Evolutionary conservation across 1,139 yeast species (phyloP).

Genomic region (Ashbya aceris): DNA sequence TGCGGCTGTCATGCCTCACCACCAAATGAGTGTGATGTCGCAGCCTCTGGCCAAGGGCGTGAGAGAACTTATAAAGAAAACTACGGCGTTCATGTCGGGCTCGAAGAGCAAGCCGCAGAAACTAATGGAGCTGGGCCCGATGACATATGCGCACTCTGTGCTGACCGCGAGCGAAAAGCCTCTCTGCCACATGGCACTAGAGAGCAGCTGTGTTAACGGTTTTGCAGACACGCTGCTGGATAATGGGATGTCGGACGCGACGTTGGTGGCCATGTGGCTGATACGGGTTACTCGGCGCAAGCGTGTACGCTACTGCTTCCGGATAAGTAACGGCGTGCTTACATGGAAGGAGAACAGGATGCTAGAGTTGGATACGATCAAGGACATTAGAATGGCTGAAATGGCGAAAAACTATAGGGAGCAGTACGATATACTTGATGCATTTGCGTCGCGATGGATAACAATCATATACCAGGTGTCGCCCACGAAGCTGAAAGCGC

Average conservation of each 20-base stretch:
- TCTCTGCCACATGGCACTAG: too few species aligned
- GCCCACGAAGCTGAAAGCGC: constrained; percentile 43
- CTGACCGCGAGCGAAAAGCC: too few species aligned
- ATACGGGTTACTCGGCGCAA: constrained; percentile 26
- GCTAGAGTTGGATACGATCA: constrained; percentile 61
- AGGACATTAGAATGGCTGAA: constrained; percentile 53
- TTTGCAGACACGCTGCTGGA: neutral
- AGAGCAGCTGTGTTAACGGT: too few species aligned
- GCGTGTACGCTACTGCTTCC: constrained; percentile 18
- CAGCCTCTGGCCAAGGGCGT: neutral
- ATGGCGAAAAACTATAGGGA: constrained; percentile 80
- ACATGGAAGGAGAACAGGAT: constrained; percentile 25
- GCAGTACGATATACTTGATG: constrained; percentile 64
- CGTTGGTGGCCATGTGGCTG: constrained; percentile 8
- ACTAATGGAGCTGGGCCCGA: constrained; percentile 16
- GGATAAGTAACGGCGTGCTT: constrained; percentile 18
- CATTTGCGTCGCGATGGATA: constrained; percentile 63
- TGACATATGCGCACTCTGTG: constrained; percentile 14
- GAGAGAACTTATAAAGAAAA: neutral
- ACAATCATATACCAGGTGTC: constrained; percentile 55
- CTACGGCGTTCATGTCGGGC: constrained; percentile 8
- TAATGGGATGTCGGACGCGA: neutral
- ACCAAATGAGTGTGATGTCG: too few species aligned
- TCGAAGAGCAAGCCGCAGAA: constrained; percentile 7
- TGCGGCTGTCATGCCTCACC: too few species aligned